Evolutionary conservation across 106 monocot species (phyloP).

Genomic region (Cymbidium sinense): DNA sequence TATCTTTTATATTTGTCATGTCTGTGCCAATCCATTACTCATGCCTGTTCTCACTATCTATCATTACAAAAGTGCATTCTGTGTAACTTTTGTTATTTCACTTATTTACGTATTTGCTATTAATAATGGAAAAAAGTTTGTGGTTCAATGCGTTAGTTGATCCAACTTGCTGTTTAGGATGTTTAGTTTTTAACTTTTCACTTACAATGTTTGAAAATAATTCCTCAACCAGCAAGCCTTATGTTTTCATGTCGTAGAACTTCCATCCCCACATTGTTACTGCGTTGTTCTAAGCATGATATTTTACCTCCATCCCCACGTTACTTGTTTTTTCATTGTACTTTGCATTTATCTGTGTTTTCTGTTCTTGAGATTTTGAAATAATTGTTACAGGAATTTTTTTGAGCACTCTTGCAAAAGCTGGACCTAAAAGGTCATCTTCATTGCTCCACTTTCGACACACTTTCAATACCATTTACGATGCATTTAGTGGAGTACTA

Average conservation of each 20-base stretch:
- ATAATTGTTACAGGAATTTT: neutral
- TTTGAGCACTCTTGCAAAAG: neutral
- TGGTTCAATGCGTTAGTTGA: neutral
- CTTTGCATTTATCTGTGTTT: neutral
- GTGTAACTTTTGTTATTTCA: neutral
- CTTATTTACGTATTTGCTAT: neutral
- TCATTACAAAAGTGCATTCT: too few relatives aligned
- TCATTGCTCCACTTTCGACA: neutral
- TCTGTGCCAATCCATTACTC: too few relatives aligned
- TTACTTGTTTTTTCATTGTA: neutral
- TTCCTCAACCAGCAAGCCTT: neutral
- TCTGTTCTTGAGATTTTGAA: neutral
- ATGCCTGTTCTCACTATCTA: too few relatives aligned
- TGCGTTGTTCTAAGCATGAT: neutral
- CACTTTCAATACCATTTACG: neutral
- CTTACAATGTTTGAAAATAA: neutral
- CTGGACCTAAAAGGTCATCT: neutral
- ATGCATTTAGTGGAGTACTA: neutral
- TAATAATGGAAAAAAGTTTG: neutral
- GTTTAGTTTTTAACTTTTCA: neutral
- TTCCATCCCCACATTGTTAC: neutral
- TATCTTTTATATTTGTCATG: too few relatives aligned
- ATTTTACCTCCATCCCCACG: neutral
- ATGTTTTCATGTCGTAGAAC: neutral
- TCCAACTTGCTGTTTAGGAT: neutral